phyloP scores from a whole-genome alignment of 176 grass and related monocot species.

The Thalia dealbata region DNA sequence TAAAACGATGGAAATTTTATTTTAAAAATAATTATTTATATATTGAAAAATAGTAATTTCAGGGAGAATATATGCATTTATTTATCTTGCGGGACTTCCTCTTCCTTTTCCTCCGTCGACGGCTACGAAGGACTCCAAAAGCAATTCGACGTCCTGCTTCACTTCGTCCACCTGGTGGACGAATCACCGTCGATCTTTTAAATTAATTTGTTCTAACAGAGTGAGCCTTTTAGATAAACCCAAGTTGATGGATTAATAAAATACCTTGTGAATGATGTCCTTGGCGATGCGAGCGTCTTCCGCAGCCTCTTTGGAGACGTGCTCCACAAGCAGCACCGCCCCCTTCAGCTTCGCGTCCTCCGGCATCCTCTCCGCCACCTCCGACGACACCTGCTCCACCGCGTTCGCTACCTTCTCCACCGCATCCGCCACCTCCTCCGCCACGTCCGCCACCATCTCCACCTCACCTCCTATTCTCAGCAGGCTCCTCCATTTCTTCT shows the following conservation, averaged over 20 bases:
- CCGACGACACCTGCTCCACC: constrained; percentile 37
- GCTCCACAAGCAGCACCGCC: constrained; percentile 34
- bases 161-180: constrained; percentile 13
- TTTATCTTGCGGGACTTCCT: background rate
- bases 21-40: background rate
- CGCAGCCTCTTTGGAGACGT: constrained; percentile 36
- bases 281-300: constrained; percentile 47
- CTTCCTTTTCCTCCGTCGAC: background rate
- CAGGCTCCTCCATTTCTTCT: constrained; percentile 39
- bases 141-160: constrained; percentile 7
- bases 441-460: constrained; percentile 32
- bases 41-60: too few species aligned
- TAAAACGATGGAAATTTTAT: background rate
- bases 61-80: background rate
- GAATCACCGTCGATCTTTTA: background rate
- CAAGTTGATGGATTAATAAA: background rate
- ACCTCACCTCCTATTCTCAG: constrained; percentile 50
- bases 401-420: constrained; percentile 41
- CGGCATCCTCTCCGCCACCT: constrained; percentile 33
- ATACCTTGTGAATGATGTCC: constrained; percentile 56
- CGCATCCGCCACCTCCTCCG: constrained; percentile 33
- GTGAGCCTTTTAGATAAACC: too few species aligned
- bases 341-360: constrained; percentile 32
- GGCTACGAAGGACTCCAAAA: background rate
- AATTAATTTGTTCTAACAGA: too few species aligned